phyloP scores from a whole-genome alignment of 2,329 filamentous ascomycete genomes.

The Madurella mycetomatis region DNA sequence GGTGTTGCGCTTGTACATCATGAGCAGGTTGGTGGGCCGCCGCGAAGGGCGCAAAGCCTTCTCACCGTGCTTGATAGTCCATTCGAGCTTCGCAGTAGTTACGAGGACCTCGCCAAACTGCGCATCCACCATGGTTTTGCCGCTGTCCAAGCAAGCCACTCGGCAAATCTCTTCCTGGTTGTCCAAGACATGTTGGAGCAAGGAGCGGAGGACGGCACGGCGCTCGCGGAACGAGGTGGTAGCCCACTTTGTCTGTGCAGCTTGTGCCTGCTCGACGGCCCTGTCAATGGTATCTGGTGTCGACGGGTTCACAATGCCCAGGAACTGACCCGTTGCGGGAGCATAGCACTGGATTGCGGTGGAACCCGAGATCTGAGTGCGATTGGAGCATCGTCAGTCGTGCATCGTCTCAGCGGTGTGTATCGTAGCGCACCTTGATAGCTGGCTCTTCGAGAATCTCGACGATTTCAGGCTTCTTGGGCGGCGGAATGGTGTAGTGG shows the following conservation, averaged over 20 bases:
- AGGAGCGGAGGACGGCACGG: constrained; percentile 70
- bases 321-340: constrained; percentile 80
- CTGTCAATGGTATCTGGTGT: constrained; percentile 74
- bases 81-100: constrained; percentile 87
- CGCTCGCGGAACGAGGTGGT: constrained; percentile 73
- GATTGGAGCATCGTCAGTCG: constrained; percentile 13
- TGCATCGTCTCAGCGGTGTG: neutral
- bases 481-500: constrained; percentile 57
- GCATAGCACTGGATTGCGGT: constrained; percentile 77
- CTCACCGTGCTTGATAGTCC: constrained; percentile 90
- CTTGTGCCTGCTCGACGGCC: constrained; percentile 66
- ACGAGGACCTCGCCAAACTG: constrained; percentile 92
- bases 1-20: constrained; percentile 92
- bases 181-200: constrained; percentile 79
- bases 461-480: constrained; percentile 56
- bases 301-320: constrained; percentile 74
- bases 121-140: constrained; percentile 94
- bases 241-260: constrained; percentile 74
- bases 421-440: constrained; percentile 47
- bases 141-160: constrained; percentile 84
- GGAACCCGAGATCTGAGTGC: constrained; percentile 51
- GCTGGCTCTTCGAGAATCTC: constrained; percentile 55
- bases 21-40: constrained; percentile 83
- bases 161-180: constrained; percentile 84
- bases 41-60: constrained; percentile 65